These are phyloP conservation scores for Ilex asprella DNA, from an alignment of 257 asterid genomes.

Conservation along the genomic window DNA sequence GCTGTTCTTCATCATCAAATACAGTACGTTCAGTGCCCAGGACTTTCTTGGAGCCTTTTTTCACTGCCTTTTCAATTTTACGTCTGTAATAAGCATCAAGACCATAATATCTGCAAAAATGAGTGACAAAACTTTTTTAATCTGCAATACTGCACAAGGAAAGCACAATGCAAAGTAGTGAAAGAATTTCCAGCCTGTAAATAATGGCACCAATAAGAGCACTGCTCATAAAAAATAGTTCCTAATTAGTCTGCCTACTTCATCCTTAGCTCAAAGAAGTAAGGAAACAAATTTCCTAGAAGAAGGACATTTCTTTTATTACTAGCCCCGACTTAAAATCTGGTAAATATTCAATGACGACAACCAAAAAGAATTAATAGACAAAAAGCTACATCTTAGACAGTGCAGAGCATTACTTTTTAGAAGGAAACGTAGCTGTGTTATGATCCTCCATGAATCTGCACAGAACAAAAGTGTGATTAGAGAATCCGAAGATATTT, in stretches of 20 bases:
- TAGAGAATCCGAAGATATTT: no score
- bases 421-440: conserved; percentile 95
- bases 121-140: not conserved
- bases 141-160: not conserved
- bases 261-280: not conserved
- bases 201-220: not conserved
- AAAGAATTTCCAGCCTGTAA: no score
- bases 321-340: no score
- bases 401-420: conserved; percentile 54
- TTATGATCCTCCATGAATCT: conserved; percentile 99
- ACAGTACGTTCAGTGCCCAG: conserved; percentile 64
- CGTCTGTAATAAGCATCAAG: conserved; percentile 68
- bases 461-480: conserved; percentile 18
- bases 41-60: conserved; percentile 50
- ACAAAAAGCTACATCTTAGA: conserved; percentile 1
- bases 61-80: conserved; percentile 64
- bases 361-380: not conserved
- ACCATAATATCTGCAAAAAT: conserved; percentile 63
- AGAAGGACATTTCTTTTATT: not conserved
- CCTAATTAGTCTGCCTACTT: no score
- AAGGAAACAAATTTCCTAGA: not conserved
- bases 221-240: no score
- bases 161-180: not conserved
- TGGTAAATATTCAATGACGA: no score
- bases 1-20: conserved; percentile 86